A percentile compares a stretch with the other conserved stretches of the same genome.
Conservation (phyloP, 2,329 filamentous ascomycete species). For the Diaporthe ampelina region DNA sequence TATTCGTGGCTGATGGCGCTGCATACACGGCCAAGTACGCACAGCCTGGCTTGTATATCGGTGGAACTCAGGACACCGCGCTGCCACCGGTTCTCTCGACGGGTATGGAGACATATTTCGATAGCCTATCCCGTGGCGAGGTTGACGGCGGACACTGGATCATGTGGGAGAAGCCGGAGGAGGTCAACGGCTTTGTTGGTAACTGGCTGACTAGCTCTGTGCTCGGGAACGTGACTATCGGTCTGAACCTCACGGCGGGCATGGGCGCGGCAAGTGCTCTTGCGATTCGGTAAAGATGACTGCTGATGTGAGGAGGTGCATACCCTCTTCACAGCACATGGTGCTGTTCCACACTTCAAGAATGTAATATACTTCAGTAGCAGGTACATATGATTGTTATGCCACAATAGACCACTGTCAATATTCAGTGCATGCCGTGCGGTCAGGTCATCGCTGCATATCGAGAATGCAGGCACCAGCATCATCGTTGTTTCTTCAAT, state of each 20-base stretch:
- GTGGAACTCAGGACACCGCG: constrained; percentile 78
- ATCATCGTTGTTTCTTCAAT: neutral
- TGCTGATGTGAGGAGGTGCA: neutral
- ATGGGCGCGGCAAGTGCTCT: neutral
- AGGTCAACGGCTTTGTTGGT: constrained; percentile 77
- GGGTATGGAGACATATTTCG: constrained; percentile 78
- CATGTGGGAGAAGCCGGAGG: constrained; percentile 78
- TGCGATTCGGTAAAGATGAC: neutral
- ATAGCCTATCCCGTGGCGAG: constrained; percentile 73
- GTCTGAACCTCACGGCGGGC: neutral
- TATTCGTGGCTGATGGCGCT: constrained; percentile 69
- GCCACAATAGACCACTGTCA: too few species aligned
- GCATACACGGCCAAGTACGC: constrained; percentile 61
- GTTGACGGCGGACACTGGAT: constrained; percentile 86
- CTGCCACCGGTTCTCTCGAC: constrained; percentile 79
- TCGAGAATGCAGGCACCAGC: neutral
- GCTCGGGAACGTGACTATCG: constrained; percentile 3
- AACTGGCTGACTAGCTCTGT: constrained; percentile 56
- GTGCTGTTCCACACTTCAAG: too few species aligned
- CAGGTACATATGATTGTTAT: too few species aligned
- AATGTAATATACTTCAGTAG: too few species aligned
- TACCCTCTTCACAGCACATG: too few species aligned
- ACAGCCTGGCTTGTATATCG: constrained; percentile 79
- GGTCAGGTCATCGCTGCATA: too few species aligned
- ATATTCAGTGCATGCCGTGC: too few species aligned